Percentiles rank a stretch among this genome's conserved stretches.
Evolutionary conservation across 192 early-diverging fungal genomes (phyloP).

Genomic region (Backusella tuberculispora): DNA sequence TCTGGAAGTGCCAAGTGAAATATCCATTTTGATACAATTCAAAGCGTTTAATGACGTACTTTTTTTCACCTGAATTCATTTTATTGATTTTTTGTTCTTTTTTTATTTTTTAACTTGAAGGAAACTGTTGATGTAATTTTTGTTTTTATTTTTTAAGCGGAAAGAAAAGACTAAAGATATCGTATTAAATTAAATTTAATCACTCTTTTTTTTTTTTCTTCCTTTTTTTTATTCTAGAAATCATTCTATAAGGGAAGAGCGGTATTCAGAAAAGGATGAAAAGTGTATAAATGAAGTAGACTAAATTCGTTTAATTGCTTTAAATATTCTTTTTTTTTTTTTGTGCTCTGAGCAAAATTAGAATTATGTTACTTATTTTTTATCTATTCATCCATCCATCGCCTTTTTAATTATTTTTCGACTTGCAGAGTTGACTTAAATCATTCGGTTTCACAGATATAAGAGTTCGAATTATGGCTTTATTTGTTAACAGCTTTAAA

Average conservation of each 20-base stretch:
- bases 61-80: background rate
- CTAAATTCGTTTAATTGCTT: background rate
- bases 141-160: too few relatives aligned
- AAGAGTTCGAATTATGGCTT: too few relatives aligned
- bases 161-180: background rate
- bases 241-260: background rate
- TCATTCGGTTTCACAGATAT: too few relatives aligned
- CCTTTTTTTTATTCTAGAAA: background rate
- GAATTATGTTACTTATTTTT: background rate
- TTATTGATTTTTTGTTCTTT: too few relatives aligned
- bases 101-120: background rate
- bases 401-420: too few relatives aligned
- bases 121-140: background rate
- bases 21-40: background rate
- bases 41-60: background rate
- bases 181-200: background rate
- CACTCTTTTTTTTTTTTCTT: background rate
- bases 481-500: too few relatives aligned
- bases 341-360: background rate
- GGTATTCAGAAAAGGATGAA: background rate
- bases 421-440: too few relatives aligned
- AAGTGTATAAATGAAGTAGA: background rate
- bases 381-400: background rate
- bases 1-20: background rate
- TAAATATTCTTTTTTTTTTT: background rate